These are phyloP conservation scores for Suillus sp. DNA, from an alignment of 768 basidiomycete genomes.

Conservation along the genomic window DNA sequence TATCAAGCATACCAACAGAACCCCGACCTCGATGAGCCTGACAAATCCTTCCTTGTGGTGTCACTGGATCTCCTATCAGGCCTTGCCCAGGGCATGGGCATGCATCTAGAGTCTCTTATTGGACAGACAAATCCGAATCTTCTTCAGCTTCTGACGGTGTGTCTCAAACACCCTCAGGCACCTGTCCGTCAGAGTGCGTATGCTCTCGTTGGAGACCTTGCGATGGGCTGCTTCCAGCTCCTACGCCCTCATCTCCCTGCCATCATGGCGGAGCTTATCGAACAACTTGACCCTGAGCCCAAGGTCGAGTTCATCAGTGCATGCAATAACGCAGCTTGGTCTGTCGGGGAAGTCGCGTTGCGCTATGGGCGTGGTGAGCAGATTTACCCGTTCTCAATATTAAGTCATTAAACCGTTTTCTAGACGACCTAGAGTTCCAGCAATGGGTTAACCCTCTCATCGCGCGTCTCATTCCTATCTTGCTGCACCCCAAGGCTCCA, in stretches of 20 bases:
- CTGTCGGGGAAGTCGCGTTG: conserved; percentile 96
- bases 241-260: conserved; percentile 84
- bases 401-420: conserved; percentile 14
- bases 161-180: conserved; percentile 94
- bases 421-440: conserved; percentile 84
- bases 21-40: conserved; percentile 91
- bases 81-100: conserved; percentile 90
- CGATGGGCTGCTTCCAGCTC: conserved; percentile 91
- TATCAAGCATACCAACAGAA: conserved; percentile 90
- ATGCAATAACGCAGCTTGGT: conserved; percentile 99
- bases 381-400: conserved; percentile 7
- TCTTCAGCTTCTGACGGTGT: conserved; percentile 79
- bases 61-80: conserved; percentile 97
- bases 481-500: conserved; percentile 90
- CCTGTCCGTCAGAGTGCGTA: conserved; percentile 96
- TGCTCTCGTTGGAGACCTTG: conserved; percentile 97
- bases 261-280: conserved; percentile 87
- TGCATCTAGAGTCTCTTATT: conserved; percentile 74
- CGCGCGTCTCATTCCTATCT: conserved; percentile 86
- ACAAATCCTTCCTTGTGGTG: conserved; percentile 96
- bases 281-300: conserved; percentile 91
- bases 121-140: conserved; percentile 71
- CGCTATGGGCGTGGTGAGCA: conserved; percentile 79
- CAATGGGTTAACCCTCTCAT: conserved; percentile 91
- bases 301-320: conserved; percentile 94